Base-by-base conservation (phyloP, 306 rosid genomes). In the Herpetospermum pedunculosum region DNA sequence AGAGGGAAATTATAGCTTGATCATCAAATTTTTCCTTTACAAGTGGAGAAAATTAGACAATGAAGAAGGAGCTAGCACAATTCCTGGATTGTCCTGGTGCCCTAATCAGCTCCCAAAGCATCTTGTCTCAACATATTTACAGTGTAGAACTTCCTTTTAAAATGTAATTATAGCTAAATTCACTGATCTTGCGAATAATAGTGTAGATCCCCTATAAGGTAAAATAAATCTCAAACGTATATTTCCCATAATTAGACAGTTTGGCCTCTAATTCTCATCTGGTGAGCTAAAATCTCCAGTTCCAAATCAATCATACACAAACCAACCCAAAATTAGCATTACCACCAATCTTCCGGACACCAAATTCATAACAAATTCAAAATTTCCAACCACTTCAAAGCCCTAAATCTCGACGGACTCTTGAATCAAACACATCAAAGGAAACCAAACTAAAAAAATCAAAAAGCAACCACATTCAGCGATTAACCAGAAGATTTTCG, bases 361-460 rank as follows among this genome's bases (percentile, higher is more conserved):
- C 70, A 43, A 58, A 37, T 41, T 9, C 40, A 6, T 9, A 60
- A 26, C 73, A 43, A 75, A 41, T 28, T 73, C 77, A 54, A 75
- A 28, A 63, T 41, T 44, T 28, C 5, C 40, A 75, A 40, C 21
- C 4, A 75, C 43, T 44, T 26, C 53, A 73, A 75, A 75, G 59
- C 78, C 78, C 78, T 75, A 75, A 75, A 75, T 68, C 73, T 68
- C 43, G 15, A 59, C 13, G 38, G 30, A 14, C 55, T 0, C 30
- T 4, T 26, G 26, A 43, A 7, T 43, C 55, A 23, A 68, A 68
- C 38, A 68, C 13, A 46, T 68, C 38, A 68, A 68, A 15, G 11
- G 41, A 68, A 68, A 26, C 18, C 37, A 7, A 16, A 10, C 77
- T 46, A 14, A 34, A 14, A 34, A 69, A 35, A 26, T 25, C 2